Conservation (phyloP, 179 eudicot genomes). For the Gypsophila paniculata region DNA sequence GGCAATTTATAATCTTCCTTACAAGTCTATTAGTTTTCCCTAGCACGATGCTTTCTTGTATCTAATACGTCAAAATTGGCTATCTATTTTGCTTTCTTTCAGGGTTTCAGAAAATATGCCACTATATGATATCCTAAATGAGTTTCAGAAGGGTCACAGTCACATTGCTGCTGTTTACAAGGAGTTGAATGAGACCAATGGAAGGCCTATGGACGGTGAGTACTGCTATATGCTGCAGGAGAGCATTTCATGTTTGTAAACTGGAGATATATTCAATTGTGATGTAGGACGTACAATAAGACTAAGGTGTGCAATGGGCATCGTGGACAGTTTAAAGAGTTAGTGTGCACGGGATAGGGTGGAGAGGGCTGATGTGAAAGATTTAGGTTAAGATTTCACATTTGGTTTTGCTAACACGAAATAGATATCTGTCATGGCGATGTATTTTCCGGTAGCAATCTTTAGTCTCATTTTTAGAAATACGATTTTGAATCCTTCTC, state of each 20-base stretch:
- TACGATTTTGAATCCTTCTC: background rate
- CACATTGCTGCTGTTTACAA: conserved; percentile 94
- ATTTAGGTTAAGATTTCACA: background rate
- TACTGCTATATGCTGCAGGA: conserved; percentile 7
- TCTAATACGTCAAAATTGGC: background rate
- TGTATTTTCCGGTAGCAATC: background rate
- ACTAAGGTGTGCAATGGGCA: background rate
- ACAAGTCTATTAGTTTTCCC: background rate
- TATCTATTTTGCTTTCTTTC: conserved; percentile 24
- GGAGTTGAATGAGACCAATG: conserved; percentile 55
- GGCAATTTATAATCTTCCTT: background rate
- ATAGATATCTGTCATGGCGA: background rate
- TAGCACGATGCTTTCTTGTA: background rate
- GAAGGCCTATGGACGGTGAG: conserved; percentile 49
- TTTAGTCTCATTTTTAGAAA: background rate
- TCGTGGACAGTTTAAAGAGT: background rate
- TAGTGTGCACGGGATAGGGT: background rate
- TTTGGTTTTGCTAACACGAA: background rate
- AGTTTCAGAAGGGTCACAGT: conserved; percentile 97
- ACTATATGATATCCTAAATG: conserved; percentile 89
- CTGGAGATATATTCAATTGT: background rate
- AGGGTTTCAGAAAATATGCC: conserved; percentile 94
- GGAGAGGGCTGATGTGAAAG: background rate
- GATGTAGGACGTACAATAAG: background rate
- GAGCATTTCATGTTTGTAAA: background rate